Conservation (phyloP, 805 yeast species). For the Kuraishia capsulata region DNA sequence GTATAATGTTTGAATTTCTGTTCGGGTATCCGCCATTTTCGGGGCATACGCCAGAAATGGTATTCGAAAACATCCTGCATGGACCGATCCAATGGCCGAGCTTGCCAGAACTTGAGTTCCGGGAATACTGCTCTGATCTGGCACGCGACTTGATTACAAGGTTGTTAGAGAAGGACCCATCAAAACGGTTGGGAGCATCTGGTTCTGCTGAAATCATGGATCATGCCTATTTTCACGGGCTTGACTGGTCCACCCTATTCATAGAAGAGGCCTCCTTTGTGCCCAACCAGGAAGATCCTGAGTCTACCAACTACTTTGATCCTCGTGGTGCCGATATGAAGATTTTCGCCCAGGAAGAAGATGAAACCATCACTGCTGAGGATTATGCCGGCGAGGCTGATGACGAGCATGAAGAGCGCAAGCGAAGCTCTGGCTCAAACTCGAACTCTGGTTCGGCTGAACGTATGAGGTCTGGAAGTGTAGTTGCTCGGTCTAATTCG, state of each 20-base stretch:
- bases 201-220: constrained; percentile 72
- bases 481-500: constrained; percentile 10
- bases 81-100: constrained; percentile 83
- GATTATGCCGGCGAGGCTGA: constrained; percentile 2
- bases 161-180: constrained; percentile 57
- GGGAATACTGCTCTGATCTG: constrained; percentile 42
- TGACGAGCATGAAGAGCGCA: constrained; percentile 2
- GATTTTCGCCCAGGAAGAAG: constrained; percentile 39
- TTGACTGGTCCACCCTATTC: constrained; percentile 70
- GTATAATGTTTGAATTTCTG: constrained; percentile 84
- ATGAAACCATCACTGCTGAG: constrained; percentile 5
- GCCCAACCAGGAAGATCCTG: constrained; percentile 73
- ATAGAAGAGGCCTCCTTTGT: constrained; percentile 72
- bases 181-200: constrained; percentile 60
- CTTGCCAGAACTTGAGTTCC: constrained; percentile 43
- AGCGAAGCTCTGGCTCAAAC: not conserved
- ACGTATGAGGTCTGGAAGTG: constrained; percentile 4
- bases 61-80: constrained; percentile 70
- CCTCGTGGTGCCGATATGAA: constrained; percentile 74
- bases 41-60: constrained; percentile 67
- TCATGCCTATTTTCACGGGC: constrained; percentile 69
- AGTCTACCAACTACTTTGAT: constrained; percentile 87
- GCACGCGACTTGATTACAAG: constrained; percentile 69
- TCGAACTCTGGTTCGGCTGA: constrained; percentile 4
- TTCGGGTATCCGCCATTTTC: constrained; percentile 96